Conservation (phyloP, 257 asterid genomes). For the Thymus mandschuricus region DNA sequence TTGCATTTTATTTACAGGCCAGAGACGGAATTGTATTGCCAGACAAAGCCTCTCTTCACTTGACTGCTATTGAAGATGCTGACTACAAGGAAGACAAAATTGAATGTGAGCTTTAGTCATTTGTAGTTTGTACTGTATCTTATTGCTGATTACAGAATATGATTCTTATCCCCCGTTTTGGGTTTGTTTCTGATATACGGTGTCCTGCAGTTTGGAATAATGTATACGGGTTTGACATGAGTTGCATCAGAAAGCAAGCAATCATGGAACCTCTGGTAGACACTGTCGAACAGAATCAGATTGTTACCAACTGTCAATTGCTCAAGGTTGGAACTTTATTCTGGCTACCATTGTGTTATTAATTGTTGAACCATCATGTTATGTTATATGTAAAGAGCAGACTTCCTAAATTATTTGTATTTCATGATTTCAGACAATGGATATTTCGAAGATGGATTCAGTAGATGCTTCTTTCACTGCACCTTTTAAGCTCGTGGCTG, state of each 20-base stretch:
- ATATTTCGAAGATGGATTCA: slow-evolving; percentile 87
- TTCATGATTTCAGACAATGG: slow-evolving; percentile 69
- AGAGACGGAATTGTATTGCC: slow-evolving; percentile 81
- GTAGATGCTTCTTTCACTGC: slow-evolving; percentile 92
- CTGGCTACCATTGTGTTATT: slow-evolving; percentile 9
- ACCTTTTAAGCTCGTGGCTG: slow-evolving; percentile 96
- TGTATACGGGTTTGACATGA: slow-evolving; percentile 96
- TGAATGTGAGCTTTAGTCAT: slow-evolving; percentile 65
- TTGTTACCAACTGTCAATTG: slow-evolving; percentile 80
- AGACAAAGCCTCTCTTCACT: slow-evolving; percentile 80
- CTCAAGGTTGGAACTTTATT: slow-evolving; percentile 66
- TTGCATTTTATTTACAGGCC: slow-evolving; percentile 47
- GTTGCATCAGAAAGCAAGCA: slow-evolving; percentile 94
- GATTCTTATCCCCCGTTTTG: background rate
- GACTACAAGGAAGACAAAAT: slow-evolving; percentile 97
- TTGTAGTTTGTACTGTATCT: background rate
- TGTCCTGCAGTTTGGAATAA: slow-evolving; percentile 73
- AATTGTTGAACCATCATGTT: background rate
- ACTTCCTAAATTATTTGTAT: slow-evolving; percentile 14
- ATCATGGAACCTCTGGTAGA: slow-evolving; percentile 94
- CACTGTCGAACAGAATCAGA: slow-evolving; percentile 89
- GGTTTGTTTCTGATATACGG: background rate
- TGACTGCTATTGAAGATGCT: slow-evolving; percentile 98
- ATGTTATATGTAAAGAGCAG: background rate
- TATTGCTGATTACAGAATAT: slow-evolving; percentile 25